Evolutionary conservation across 805 yeast genomes (phyloP).

Genomic region (Sporopachydermia lactativora): DNA sequence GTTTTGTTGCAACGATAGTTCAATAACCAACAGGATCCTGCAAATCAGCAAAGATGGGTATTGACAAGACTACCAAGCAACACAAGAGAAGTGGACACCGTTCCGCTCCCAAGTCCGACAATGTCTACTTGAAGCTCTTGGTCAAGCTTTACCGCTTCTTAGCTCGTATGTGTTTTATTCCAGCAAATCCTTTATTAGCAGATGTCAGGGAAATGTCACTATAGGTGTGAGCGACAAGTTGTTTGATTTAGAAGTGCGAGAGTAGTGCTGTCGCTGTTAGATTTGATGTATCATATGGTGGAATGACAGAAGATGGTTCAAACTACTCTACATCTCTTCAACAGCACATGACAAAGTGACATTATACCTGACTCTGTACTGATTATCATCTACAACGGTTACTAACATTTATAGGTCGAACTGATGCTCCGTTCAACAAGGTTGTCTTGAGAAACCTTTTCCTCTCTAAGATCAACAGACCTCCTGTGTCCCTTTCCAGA

Average conservation of each 20-base stretch:
- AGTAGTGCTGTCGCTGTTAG: no score
- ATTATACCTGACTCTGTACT: no score
- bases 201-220: no score
- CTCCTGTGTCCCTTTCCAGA: slow-evolving; percentile 96
- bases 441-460: slow-evolving; percentile 86
- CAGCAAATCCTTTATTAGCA: no score
- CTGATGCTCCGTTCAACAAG: slow-evolving; percentile 98
- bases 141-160: slow-evolving; percentile 98
- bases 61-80: slow-evolving; percentile 92
- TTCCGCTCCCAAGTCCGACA: slow-evolving; percentile 98
- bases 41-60: slow-evolving; percentile 57
- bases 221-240: no score
- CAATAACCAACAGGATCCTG: slow-evolving; percentile 5
- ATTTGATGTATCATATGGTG: no score
- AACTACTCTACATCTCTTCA: no score
- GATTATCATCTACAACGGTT: no score
- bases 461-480: slow-evolving; percentile 98
- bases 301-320: no score
- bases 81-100: slow-evolving; percentile 95
- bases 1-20: no score
- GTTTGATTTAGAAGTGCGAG: no score
- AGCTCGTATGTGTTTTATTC: slow-evolving; percentile 80
- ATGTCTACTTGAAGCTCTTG: slow-evolving; percentile 95
- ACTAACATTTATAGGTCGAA: slow-evolving; percentile 55
- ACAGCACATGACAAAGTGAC: no score